These are phyloP conservation scores for Penstemon davidsonii DNA, from an alignment of 257 asterid species.

Conservation along the genomic window DNA sequence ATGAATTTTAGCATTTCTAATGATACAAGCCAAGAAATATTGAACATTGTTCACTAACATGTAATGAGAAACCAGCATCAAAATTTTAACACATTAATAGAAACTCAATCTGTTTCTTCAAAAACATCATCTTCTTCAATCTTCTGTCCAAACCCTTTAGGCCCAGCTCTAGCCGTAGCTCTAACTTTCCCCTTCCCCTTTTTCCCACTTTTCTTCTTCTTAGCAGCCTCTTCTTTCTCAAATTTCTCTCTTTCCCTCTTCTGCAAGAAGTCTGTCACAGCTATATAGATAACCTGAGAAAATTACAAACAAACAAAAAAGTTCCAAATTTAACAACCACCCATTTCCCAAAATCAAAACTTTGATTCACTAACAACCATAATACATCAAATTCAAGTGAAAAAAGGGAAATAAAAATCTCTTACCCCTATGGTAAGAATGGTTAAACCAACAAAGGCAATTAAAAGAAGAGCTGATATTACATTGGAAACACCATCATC, in stretches of 20 bases:
- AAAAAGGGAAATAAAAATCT: not conserved
- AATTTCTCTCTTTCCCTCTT: slow-evolving; percentile 78
- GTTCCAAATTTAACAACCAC: slow-evolving; percentile 22
- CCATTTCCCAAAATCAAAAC: slow-evolving; percentile 24
- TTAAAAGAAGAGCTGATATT: slow-evolving; percentile 52
- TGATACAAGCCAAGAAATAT: not conserved
- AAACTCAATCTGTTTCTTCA: slow-evolving; percentile 29
- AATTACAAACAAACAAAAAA: not conserved
- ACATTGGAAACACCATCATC: slow-evolving; percentile 45
- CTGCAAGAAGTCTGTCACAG: slow-evolving; percentile 78
- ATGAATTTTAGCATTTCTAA: too few relatives aligned
- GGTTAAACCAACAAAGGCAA: slow-evolving; percentile 74
- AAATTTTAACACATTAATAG: not conserved
- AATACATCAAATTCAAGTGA: not conserved
- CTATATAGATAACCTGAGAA: slow-evolving; percentile 75
- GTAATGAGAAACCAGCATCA: not conserved
- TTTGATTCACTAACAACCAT: not conserved
- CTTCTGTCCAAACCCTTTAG: slow-evolving; percentile 91
- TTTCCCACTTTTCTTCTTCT: slow-evolving; percentile 55
- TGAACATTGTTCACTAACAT: not conserved
- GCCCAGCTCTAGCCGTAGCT: slow-evolving; percentile 57
- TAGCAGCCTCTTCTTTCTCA: slow-evolving; percentile 74
- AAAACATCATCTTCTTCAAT: slow-evolving; percentile 39
- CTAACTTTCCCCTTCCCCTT: slow-evolving; percentile 53
- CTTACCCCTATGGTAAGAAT: slow-evolving; percentile 78